Conservation (phyloP, 768 basidiomycete species). For the Tulasnella calospora region DNA sequence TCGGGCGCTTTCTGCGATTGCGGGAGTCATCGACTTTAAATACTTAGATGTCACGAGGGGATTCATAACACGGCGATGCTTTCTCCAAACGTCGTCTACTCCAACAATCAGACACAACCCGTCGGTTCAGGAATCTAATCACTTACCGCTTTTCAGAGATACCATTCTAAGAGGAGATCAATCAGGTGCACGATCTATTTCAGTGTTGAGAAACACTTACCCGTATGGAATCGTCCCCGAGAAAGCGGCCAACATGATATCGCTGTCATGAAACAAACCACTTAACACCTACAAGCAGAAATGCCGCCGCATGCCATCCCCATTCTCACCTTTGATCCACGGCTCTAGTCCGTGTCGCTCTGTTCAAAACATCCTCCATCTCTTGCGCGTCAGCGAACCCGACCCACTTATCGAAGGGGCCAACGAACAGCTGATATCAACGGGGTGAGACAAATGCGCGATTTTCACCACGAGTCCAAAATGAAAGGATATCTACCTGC, state of each 20-base stretch:
- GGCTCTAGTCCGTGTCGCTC: neutral
- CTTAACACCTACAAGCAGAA: neutral
- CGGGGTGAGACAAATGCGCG: neutral
- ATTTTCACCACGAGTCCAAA: neutral
- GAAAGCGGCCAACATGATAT: neutral
- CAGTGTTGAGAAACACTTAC: neutral
- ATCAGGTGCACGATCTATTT: neutral
- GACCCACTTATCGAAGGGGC: constrained; percentile 1
- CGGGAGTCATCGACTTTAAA: neutral
- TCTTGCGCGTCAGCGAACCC: constrained; percentile 16
- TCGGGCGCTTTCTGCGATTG: neutral
- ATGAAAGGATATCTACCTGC: neutral
- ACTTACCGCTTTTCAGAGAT: neutral
- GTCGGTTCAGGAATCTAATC: too few species aligned
- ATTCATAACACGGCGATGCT: neutral
- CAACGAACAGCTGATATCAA: neutral
- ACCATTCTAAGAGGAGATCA: neutral
- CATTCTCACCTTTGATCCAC: neutral
- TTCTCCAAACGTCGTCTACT: constrained; percentile 1
- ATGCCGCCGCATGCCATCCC: neutral
- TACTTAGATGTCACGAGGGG: neutral
- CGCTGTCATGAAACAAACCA: neutral
- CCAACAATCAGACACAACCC: neutral
- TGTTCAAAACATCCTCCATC: constrained; percentile 6
- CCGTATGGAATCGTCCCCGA: neutral